phyloP scores from a whole-genome alignment of 1,284 basidiomycete species.

The Athelia psychrophila region DNA sequence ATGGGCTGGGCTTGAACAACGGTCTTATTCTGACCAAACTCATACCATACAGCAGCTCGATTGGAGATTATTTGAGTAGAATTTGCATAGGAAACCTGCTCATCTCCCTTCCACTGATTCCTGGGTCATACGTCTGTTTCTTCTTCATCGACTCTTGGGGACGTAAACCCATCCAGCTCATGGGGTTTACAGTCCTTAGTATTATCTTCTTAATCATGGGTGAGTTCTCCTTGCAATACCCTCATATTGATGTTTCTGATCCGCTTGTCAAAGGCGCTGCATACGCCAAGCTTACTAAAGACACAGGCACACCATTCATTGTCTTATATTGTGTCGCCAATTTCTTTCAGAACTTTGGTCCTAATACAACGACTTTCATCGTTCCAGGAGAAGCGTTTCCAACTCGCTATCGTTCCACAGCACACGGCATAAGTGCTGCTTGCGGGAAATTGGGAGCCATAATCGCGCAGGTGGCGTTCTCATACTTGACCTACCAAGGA shows the following conservation, averaged over 20 bases:
- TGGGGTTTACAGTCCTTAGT: constrained; percentile 74
- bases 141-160: constrained; percentile 71
- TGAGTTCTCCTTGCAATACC: constrained; percentile 17
- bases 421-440: not conserved
- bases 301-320: constrained; percentile 58
- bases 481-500: too few species aligned
- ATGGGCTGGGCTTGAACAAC: constrained; percentile 82
- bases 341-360: constrained; percentile 78
- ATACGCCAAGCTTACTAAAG: constrained; percentile 64
- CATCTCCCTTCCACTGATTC: constrained; percentile 66
- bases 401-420: not conserved
- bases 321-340: constrained; percentile 76
- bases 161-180: constrained; percentile 73
- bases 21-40: constrained; percentile 59
- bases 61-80: constrained; percentile 43
- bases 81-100: constrained; percentile 66
- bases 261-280: constrained; percentile 53
- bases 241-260: too few species aligned
- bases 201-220: constrained; percentile 62
- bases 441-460: constrained; percentile 44
- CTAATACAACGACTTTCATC: constrained; percentile 82
- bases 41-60: constrained; percentile 44
- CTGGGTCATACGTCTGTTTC: constrained; percentile 73
- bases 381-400: constrained; percentile 47
- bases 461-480: constrained; percentile 79